These are phyloP conservation scores for Cercospora sesami DNA, from an alignment of 2,329 filamentous ascomycete genomes.

Conservation along the genomic window DNA sequence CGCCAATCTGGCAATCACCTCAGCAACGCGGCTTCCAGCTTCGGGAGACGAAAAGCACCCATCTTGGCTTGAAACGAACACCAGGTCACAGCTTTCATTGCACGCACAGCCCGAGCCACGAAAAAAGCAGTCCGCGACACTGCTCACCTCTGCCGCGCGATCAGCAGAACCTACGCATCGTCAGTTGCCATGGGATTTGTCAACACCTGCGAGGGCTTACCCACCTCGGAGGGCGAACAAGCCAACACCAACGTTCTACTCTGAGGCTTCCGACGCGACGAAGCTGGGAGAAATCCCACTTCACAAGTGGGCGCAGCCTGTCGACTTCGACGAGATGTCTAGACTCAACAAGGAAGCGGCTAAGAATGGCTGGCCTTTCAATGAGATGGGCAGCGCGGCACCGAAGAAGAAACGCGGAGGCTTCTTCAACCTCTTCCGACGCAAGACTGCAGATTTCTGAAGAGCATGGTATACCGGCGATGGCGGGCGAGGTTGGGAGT, in stretches of 20 bases:
- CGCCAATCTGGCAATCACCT: slow-evolving; percentile 7
- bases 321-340: slow-evolving; percentile 46
- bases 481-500: neutral
- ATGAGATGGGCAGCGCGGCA: neutral
- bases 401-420: slow-evolving; percentile 25
- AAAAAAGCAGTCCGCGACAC: slow-evolving; percentile 12
- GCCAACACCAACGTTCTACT: slow-evolving; percentile 44
- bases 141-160: neutral
- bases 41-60: neutral
- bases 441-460: slow-evolving; percentile 13
- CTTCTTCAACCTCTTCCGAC: slow-evolving; percentile 28
- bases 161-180: neutral
- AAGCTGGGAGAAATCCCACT: slow-evolving; percentile 52
- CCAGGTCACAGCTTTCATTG: neutral
- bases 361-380: slow-evolving; percentile 34
- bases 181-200: neutral
- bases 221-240: slow-evolving; percentile 27
- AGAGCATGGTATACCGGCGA: too few species aligned
- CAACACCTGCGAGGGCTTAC: neutral
- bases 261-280: slow-evolving; percentile 48
- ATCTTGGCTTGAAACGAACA: neutral
- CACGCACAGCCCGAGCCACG: slow-evolving; percentile 23
- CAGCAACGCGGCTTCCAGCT: neutral
- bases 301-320: slow-evolving; percentile 47
- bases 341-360: slow-evolving; percentile 45